phyloP scores from a whole-genome alignment of 371 early-diverging fungal genomes.

The Batrachochytrium dendrobatidis region DNA sequence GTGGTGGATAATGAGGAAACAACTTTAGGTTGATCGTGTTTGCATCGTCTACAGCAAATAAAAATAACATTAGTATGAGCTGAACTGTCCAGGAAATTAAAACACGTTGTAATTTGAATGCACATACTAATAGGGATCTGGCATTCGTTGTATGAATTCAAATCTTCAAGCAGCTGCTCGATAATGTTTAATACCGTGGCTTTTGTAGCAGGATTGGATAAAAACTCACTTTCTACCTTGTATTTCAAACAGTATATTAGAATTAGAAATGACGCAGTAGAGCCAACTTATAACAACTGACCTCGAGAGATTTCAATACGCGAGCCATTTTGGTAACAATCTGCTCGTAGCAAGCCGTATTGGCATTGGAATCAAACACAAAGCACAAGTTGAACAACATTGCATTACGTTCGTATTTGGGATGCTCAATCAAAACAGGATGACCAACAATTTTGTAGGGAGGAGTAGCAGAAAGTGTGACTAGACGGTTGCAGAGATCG shows the following conservation, averaged over 20 bases:
- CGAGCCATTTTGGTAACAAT: slow-evolving; percentile 74
- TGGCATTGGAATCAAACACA: slow-evolving; percentile 75
- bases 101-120: not conserved
- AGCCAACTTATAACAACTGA: too few species aligned
- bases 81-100: not conserved
- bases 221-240: slow-evolving; percentile 66
- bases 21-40: slow-evolving; percentile 70
- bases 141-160: slow-evolving; percentile 79
- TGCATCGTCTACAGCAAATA: slow-evolving; percentile 27
- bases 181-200: slow-evolving; percentile 63
- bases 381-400: slow-evolving; percentile 82
- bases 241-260: slow-evolving; percentile 1
- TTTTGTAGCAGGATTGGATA: slow-evolving; percentile 45
- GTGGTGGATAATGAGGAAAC: slow-evolving; percentile 71
- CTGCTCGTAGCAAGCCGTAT: slow-evolving; percentile 68
- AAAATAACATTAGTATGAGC: not conserved
- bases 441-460: slow-evolving; percentile 67
- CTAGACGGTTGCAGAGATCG: slow-evolving; percentile 66
- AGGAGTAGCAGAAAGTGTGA: slow-evolving; percentile 59
- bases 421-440: slow-evolving; percentile 66
- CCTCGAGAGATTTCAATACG: slow-evolving; percentile 67
- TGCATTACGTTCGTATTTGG: slow-evolving; percentile 72
- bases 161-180: slow-evolving; percentile 77
- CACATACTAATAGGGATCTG: slow-evolving; percentile 75
- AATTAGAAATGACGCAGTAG: not conserved